phyloP scores from a whole-genome alignment of 208 protist species.

The Crithidia brevicula region DNA sequence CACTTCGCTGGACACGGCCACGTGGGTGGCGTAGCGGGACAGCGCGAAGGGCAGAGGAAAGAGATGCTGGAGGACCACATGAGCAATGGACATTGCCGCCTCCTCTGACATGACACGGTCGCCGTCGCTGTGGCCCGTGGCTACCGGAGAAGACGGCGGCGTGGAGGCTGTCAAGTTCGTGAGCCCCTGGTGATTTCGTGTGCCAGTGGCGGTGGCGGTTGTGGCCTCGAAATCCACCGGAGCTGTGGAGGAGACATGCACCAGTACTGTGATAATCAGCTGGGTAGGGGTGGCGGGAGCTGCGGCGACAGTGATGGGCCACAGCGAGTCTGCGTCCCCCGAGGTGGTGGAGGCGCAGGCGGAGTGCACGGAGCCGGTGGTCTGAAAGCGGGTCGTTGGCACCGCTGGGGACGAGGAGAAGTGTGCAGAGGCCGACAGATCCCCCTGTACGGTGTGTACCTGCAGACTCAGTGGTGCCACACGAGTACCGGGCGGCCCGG shows the following conservation, averaged over 20 bases:
- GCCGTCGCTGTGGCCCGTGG: neutral
- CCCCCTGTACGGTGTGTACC: conserved; percentile 24
- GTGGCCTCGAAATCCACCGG: neutral
- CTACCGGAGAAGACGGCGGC: neutral
- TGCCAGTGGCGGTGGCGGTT: neutral
- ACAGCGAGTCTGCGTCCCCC: conserved; percentile 17
- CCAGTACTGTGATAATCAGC: conserved; percentile 29
- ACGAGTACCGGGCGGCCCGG: neutral
- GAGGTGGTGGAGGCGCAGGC: conserved; percentile 8
- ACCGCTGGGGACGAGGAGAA: neutral
- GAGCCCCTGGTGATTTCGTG: neutral
- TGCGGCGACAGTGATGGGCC: neutral
- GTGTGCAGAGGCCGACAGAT: neutral
- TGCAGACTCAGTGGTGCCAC: conserved; percentile 34
- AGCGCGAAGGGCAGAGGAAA: conserved; percentile 24
- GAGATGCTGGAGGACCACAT: conserved; percentile 18
- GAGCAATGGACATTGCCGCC: conserved; percentile 4
- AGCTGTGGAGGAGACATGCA: conserved; percentile 12
- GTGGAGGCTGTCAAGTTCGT: neutral
- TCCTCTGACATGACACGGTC: neutral
- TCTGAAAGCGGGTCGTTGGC: neutral
- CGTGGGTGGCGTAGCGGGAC: conserved; percentile 20
- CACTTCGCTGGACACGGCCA: conserved; percentile 25
- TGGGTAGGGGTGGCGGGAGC: conserved; percentile 14
- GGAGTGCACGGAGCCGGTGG: conserved; percentile 5